Evolutionary conservation across 2,329 filamentous ascomycete genomes (phyloP).

Genomic region (Hymenoscyphus albidus): DNA sequence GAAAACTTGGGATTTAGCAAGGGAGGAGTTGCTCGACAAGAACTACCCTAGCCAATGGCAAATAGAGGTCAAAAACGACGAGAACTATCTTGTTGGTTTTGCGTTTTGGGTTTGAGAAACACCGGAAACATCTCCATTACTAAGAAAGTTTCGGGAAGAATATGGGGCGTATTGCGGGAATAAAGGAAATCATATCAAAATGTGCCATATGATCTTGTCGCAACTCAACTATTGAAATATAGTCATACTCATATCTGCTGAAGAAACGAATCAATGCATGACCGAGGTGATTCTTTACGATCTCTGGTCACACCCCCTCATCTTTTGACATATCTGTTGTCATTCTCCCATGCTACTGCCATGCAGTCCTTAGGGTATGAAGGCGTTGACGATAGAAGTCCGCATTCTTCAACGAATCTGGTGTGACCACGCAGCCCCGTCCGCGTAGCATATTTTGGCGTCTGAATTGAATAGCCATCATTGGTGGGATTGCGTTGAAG

Average conservation of each 20-base stretch:
- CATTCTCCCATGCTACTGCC: not conserved
- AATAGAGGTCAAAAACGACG: not conserved
- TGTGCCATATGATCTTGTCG: not conserved
- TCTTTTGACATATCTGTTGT: not conserved
- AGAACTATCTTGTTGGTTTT: not conserved
- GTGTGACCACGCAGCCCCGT: not conserved
- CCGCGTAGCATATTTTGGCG: not conserved
- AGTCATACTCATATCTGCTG: not conserved
- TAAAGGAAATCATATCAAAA: not conserved
- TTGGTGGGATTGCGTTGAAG: conserved; percentile 1
- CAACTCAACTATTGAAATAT: not conserved
- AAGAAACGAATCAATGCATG: conserved; percentile 1
- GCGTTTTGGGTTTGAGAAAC: not conserved
- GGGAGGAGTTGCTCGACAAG: not conserved
- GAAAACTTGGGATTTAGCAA: not conserved
- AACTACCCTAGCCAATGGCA: not conserved
- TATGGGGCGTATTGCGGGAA: not conserved
- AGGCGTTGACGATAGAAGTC: not conserved
- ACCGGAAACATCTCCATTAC: not conserved
- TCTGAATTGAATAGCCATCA: not conserved
- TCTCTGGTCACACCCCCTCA: not conserved
- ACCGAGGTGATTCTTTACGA: not conserved
- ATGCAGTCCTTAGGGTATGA: not conserved
- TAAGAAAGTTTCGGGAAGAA: not conserved
- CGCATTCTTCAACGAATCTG: not conserved